Evolutionary conservation across 2,329 filamentous ascomycete species (phyloP), one percentile per base, ranked within the genome.

Genomic region (Calonectria ilicicola): DNA sequence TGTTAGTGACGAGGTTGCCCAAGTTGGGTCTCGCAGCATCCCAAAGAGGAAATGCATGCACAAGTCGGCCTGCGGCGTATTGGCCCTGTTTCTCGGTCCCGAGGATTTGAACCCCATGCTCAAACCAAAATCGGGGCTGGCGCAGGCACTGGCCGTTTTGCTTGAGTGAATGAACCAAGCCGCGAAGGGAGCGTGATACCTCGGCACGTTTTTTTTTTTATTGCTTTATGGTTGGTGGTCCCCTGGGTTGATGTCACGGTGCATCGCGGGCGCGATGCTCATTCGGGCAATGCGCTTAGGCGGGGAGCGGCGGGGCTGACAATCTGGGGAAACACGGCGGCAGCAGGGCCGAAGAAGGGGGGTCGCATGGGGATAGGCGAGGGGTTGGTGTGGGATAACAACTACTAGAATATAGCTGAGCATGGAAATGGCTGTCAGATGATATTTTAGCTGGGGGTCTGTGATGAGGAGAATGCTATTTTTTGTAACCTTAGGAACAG

Each of bases 321-420:
- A 29, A 70, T 66, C 64, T 73, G 67, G 73, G 69, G 74, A 74
- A 64, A 62, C 68, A 75, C 68, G 27, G 65, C 70, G 72, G 35
- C 49, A 44, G 5, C 23, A 47, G 23, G 29, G 38, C 58, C 58
- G 58, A 60, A 40, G 21, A 60, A 4, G 35, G 53, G 53, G 51
- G 51, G 51, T 10, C 8, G 23, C 12, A 32, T 26, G 23, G 19
- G 29, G 29, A 38, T 10, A 27, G 10, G 49, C 23, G 63, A 65
- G 51, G 38, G 19, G 38, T 26, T 40, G 14, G 15, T 62, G 38
- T 27, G 15, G 21, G 32, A 23, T n/a, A 58, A 32, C 29, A 35
- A 38, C 32, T 9, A 32, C 29, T 35, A 14, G 9, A 35, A 10
- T 12, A 35, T 14, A 35, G 32, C 32, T 14, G 3, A 10, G 62